A percentile compares a stretch with the other conserved stretches of the same genome.
These are phyloP conservation scores for Chaetomiaceae sp. DNA, from an alignment of 2,329 filamentous ascomycete species.

Conservation along the genomic window DNA sequence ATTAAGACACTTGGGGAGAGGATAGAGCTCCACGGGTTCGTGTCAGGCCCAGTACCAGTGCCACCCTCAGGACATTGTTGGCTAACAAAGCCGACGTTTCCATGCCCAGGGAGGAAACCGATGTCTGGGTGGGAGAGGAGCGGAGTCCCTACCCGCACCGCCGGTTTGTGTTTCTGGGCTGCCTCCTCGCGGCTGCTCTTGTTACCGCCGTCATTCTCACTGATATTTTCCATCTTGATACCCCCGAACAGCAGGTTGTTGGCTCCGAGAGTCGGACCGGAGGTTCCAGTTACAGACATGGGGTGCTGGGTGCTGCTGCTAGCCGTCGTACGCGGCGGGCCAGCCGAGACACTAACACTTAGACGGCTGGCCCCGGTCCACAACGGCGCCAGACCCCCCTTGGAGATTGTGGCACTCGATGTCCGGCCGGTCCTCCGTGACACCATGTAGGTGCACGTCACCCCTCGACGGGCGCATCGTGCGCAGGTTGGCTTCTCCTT, in stretches of 20 bases:
- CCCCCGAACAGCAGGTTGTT: background rate
- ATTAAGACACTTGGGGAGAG: background rate
- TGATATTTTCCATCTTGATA: background rate
- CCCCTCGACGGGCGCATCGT: slow-evolving; percentile 30
- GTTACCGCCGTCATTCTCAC: background rate
- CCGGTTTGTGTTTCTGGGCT: background rate
- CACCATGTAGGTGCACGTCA: slow-evolving; percentile 31
- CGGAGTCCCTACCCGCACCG: background rate
- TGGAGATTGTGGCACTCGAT: slow-evolving; percentile 5
- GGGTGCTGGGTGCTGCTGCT: background rate
- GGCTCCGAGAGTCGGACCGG: too few relatives aligned
- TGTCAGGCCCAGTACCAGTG: background rate
- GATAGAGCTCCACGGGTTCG: slow-evolving; percentile 2
- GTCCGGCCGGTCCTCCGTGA: slow-evolving; percentile 19
- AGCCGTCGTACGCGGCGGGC: background rate
- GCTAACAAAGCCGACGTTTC: background rate
- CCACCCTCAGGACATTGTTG: background rate
- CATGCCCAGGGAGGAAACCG: background rate
- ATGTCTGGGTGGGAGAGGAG: background rate
- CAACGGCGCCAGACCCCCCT: background rate
- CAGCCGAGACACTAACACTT: background rate
- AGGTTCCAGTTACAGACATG: background rate
- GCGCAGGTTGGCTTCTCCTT: slow-evolving; percentile 34
- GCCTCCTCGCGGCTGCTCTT: background rate
- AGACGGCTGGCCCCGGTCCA: background rate